Base-by-base conservation (phyloP, 805 yeast genomes). In the Kodamaea jinghongensis region DNA sequence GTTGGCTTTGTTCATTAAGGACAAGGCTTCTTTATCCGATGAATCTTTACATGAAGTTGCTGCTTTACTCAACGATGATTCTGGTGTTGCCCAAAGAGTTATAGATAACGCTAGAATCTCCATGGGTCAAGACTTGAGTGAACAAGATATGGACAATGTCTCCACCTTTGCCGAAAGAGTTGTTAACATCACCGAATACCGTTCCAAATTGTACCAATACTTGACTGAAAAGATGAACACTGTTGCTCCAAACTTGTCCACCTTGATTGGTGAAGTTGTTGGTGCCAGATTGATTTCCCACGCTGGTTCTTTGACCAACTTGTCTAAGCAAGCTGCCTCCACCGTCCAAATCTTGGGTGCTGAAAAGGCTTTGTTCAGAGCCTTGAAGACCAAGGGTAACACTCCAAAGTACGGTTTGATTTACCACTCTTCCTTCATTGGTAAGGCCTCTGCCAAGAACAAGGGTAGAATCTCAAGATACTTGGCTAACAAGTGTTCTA, bases 381-480 rank as follows among this genome's bases (percentile, higher is more conserved):
- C 97, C 48, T 79, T 89, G 65, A 89, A 89, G 75, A 90, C 96
- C 49, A 89, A 89, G 71, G 96, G 95, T 65, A 87, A 90, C 72
- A 89, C 97, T 52, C 97, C 97, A 53, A 89, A 89, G 66, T 89
- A 89, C 67, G 97, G 97, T 60, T 79, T 89, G 62, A 87, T 89
- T 58, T 89, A 90, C 76, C 96, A 90, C 72, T 86, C 96, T 33
- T 85, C 95, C 23, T 88, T 88, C 67, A 88, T 89, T 57, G 96
- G 96, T 55, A 84, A 80, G 67, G 99, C 99, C 45, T 75, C 89
- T 48, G 83, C 95, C 51, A 93, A 93, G 76, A 93, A 93, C 76
- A 93, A 93, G 81, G 99, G 99, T 70, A 85, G 98, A 78, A 93
- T 93, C 54, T 91, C 99, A 36, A 85, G 99, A 73, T 93, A 90